phyloP scores from a whole-genome alignment of 768 basidiomycete species.

The Paxillus rubicundulus region DNA sequence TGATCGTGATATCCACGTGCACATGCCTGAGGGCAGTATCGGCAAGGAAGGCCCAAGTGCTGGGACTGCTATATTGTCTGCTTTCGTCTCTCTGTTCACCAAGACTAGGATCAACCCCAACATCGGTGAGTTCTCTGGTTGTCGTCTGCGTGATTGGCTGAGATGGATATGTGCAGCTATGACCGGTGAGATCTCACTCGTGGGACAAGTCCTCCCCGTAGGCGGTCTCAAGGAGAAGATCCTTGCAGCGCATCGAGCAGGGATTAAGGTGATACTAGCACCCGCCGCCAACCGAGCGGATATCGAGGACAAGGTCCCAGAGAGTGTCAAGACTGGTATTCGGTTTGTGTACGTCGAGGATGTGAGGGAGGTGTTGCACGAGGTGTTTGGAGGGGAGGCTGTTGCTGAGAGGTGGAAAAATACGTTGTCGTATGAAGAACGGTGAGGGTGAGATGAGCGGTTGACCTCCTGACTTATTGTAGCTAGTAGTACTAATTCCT shows the following conservation, averaged over 20 bases:
- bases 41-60: conserved; percentile 97
- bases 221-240: conserved; percentile 97
- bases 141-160: background rate
- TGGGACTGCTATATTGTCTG: conserved; percentile 89
- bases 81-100: conserved; percentile 90
- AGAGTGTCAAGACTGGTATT: conserved; percentile 93
- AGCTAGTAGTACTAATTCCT: background rate
- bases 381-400: conserved; percentile 72
- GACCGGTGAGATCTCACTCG: conserved; percentile 97
- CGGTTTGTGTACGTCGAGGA: conserved; percentile 94
- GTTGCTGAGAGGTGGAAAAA: conserved; percentile 67
- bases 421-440: conserved; percentile 39
- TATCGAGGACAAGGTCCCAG: conserved; percentile 96
- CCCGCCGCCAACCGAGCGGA: conserved; percentile 89
- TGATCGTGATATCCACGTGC: conserved; percentile 88
- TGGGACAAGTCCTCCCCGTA: conserved; percentile 94
- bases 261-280: conserved; percentile 88
- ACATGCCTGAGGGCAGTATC: conserved; percentile 94
- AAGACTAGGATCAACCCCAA: conserved; percentile 81
- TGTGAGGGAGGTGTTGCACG: conserved; percentile 83
- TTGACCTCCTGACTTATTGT: background rate
- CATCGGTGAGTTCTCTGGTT: conserved; percentile 59
- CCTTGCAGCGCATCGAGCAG: conserved; percentile 93
- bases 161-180: conserved; percentile 58
- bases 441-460: background rate